Conservation (phyloP, 2,329 filamentous ascomycete genomes). For the Gnomoniopsis smithogilvyi region DNA sequence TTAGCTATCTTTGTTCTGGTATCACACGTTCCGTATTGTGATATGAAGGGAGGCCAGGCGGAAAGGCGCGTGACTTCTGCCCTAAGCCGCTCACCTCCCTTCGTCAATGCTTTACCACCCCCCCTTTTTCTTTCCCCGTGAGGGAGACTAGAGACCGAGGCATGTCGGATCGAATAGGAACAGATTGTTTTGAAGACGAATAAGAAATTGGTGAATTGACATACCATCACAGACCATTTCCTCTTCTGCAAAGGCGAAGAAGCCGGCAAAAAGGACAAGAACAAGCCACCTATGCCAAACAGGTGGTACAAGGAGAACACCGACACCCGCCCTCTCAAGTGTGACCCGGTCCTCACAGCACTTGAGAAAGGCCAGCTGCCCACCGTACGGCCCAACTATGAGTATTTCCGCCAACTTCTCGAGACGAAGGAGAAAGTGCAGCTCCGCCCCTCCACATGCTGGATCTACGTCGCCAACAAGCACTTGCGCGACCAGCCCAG, state of each 20-base stretch:
- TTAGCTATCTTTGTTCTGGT: too few species aligned
- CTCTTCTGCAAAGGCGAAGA: slow-evolving; percentile 57
- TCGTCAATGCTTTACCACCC: neutral
- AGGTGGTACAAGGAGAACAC: slow-evolving; percentile 24
- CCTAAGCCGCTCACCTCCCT: neutral
- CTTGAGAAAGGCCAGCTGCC: slow-evolving; percentile 56
- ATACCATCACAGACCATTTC: slow-evolving; percentile 48
- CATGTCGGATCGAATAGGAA: too few species aligned
- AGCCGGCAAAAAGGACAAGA: slow-evolving; percentile 41
- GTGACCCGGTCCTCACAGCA: slow-evolving; percentile 60
- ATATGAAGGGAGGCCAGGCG: neutral
- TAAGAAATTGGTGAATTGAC: slow-evolving; percentile 20
- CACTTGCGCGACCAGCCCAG: slow-evolving; percentile 37
- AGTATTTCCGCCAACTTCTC: slow-evolving; percentile 57
- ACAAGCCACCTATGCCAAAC: slow-evolving; percentile 25
- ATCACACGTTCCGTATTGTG: too few species aligned
- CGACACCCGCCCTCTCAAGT: slow-evolving; percentile 58
- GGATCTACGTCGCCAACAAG: slow-evolving; percentile 55
- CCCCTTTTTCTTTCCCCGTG: neutral
- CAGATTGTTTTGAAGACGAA: neutral
- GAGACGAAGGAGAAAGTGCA: slow-evolving; percentile 51
- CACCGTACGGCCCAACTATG: slow-evolving; percentile 58
- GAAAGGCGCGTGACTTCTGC: neutral
- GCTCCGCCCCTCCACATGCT: slow-evolving; percentile 55
- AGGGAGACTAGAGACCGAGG: neutral